Evolutionary conservation across 345 rosid genomes (phyloP).

Genomic region (Syzygium grande): DNA sequence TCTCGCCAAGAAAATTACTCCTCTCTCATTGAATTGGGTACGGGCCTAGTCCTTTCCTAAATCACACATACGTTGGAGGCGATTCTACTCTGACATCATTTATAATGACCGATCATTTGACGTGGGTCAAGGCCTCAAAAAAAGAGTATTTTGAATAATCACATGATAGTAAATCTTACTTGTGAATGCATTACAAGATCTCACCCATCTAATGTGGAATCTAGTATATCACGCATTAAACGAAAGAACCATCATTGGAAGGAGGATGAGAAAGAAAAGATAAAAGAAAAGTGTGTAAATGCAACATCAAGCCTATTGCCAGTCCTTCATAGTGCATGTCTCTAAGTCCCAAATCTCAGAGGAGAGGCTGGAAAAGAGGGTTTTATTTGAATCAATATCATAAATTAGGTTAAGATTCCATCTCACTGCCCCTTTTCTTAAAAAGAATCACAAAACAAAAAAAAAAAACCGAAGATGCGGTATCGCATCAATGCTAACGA

Average conservation of each 20-base stretch:
- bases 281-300: background rate
- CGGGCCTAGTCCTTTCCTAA: too few relatives aligned
- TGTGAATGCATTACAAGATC: background rate
- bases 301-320: background rate
- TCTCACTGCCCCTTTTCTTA: background rate
- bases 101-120: too few relatives aligned
- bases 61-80: too few relatives aligned
- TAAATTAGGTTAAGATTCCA: background rate
- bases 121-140: too few relatives aligned
- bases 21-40: too few relatives aligned
- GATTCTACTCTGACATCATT: too few relatives aligned
- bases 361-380: background rate
- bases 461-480: too few relatives aligned
- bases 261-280: background rate
- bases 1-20: too few relatives aligned
- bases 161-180: too few relatives aligned
- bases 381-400: background rate
- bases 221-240: background rate
- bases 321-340: background rate
- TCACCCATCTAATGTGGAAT: background rate
- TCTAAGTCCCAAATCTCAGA: background rate
- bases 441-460: too few relatives aligned
- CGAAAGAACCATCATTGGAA: background rate
- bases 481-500: background rate
- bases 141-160: too few relatives aligned